Evolutionary conservation across 139 green algal species (phyloP), one percentile per base, ranked within the genome.

Genomic region (Trebouxia sp.): DNA sequence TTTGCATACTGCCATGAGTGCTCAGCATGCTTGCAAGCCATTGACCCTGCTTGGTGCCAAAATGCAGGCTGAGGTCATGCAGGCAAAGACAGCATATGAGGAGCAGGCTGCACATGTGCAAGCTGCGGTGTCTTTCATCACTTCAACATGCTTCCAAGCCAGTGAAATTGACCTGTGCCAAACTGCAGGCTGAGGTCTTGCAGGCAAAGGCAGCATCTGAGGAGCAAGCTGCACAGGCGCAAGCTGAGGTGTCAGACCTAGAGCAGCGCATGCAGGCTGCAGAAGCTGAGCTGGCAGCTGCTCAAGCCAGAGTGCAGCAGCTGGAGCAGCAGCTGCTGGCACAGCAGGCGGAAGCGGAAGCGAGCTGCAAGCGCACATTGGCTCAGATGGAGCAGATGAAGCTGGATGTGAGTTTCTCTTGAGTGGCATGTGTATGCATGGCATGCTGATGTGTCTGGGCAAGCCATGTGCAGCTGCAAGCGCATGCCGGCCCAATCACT

Each of bases 281-380:
- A 56, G 69, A 38, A 51, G 43, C 41, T 53, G 41, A 77, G 0
- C 69, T 53, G 42, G 69, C 41, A 56, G 69, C 62, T 72, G 62
- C 62, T 37, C 62, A 72, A 15, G 32, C 15, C 8, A 35, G 35
- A 5, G 62, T 72, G 32, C 69, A 77, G 69, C 69, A 77, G 39
- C 43, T 77, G 69, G 38, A 77, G 38, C 69, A 77, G 69, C 69
- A 53, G 41, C 69, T 77, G 69, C n/a, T 56, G 38, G 22, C n/a
- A 0, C 43, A 56, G 41, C 69, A 77, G 42, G 43, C 26, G 24
- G 26, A 77, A 24, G n/a, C 43, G 0, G 43, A 20, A 11, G 69
- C 69, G 7, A 53, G 8, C 55, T 26, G 55, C 39, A 39, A 77
- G 41, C 41, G n/a, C 1, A 55, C 26, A 14, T 24, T 35, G 26